Conservation (phyloP, 495 filamentous ascomycete species). For the Pyrenopolyporus hunteri region DNA sequence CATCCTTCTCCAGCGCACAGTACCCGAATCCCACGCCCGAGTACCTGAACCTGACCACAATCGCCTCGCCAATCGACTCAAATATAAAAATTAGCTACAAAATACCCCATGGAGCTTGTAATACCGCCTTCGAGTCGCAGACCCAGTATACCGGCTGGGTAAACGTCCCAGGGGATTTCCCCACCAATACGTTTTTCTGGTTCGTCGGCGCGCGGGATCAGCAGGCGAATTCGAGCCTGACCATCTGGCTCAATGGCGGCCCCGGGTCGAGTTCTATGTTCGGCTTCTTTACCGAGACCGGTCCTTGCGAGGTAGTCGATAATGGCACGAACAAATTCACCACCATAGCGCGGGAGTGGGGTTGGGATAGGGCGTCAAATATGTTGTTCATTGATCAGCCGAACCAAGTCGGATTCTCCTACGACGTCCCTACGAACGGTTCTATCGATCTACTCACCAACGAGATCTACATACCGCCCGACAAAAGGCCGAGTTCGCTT, state of each 20-base stretch:
- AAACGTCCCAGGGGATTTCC: constrained; percentile 57
- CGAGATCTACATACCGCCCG: constrained; percentile 42
- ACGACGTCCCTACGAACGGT: constrained; percentile 59
- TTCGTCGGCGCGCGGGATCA: constrained; percentile 70
- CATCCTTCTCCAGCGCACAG: not conserved
- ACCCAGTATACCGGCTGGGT: constrained; percentile 61
- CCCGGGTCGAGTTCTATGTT: constrained; percentile 69
- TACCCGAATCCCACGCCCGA: constrained; percentile 12
- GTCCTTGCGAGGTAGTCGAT: constrained; percentile 53
- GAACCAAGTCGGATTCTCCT: constrained; percentile 63
- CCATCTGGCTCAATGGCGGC: constrained; percentile 74
- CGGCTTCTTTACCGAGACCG: constrained; percentile 69
- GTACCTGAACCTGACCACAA: constrained; percentile 52
- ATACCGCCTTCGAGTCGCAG: constrained; percentile 60
- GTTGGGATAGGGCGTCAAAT: constrained; percentile 76
- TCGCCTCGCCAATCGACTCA: constrained; percentile 61
- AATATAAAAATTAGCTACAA: constrained; percentile 68
- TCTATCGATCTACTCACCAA: constrained; percentile 50
- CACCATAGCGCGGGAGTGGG: constrained; percentile 54
- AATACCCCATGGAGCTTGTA: constrained; percentile 58
- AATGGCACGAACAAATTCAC: constrained; percentile 58
- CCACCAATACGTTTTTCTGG: constrained; percentile 78
- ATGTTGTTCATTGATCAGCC: constrained; percentile 77
- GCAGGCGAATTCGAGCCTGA: constrained; percentile 61
- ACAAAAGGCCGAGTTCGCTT: constrained; percentile 41